Evolutionary conservation across 441 rosid genomes (phyloP).

Genomic region (Macaranga tanarius): DNA sequence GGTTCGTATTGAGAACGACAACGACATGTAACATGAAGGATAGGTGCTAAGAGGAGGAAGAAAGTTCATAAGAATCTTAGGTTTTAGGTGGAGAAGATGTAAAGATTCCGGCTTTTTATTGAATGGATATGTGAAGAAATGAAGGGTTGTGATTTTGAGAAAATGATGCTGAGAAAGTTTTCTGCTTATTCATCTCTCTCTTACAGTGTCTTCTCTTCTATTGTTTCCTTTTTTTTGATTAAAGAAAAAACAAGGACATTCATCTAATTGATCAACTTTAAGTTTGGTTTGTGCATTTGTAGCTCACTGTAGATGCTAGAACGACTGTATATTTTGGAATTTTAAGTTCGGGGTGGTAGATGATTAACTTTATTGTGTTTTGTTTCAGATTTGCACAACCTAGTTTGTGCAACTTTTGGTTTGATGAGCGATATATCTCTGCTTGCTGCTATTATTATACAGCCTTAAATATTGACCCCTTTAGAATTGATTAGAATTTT

Average conservation of each 20-base stretch:
- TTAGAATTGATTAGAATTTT: neutral
- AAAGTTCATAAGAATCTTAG: neutral
- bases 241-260: too few relatives aligned
- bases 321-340: too few relatives aligned
- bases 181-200: too few relatives aligned
- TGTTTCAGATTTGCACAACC: too few relatives aligned
- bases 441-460: neutral
- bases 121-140: neutral
- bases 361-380: too few relatives aligned
- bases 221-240: neutral
- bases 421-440: neutral
- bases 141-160: neutral
- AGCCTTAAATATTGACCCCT: neutral
- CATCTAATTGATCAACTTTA: neutral
- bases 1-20: neutral
- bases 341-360: too few relatives aligned
- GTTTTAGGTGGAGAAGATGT: neutral
- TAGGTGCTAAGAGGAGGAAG: neutral
- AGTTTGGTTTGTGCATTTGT: too few relatives aligned
- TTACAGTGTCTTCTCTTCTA: neutral
- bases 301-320: too few relatives aligned
- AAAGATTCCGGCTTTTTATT: neutral
- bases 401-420: too few relatives aligned
- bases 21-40: neutral
- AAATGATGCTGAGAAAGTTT: neutral